Conservation (phyloP, 306 rosid species). For the Erythrophleum fordii region DNA sequence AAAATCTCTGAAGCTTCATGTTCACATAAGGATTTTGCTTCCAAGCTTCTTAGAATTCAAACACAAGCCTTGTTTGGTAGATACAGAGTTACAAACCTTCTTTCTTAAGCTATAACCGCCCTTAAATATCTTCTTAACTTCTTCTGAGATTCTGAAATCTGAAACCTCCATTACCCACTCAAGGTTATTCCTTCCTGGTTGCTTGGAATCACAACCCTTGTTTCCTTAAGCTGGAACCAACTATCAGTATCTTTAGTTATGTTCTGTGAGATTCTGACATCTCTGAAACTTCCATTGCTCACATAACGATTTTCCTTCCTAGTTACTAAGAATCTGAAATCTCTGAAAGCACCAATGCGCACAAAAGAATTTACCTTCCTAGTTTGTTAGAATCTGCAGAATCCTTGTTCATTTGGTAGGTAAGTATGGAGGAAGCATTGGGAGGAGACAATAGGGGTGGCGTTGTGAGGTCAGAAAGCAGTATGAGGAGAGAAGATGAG, state of each 20-base stretch:
- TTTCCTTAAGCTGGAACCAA: not conserved
- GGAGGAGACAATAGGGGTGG: slow-evolving; percentile 32
- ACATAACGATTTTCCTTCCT: not conserved
- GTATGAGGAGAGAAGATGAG: slow-evolving; percentile 40
- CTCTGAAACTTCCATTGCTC: not conserved
- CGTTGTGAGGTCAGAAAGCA: slow-evolving; percentile 33
- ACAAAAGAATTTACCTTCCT: not conserved
- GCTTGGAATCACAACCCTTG: not conserved
- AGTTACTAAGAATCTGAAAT: not conserved
- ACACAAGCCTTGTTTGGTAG: not conserved
- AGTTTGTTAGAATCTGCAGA: not conserved
- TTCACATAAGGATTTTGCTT: not conserved
- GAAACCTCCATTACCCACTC: not conserved
- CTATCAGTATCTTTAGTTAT: not conserved
- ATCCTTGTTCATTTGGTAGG: too few relatives aligned
- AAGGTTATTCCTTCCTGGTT: not conserved
- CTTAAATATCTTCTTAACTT: not conserved
- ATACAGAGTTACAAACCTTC: not conserved
- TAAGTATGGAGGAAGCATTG: slow-evolving; percentile 26
- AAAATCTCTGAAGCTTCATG: not conserved
- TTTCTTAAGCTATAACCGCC: not conserved
- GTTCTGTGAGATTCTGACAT: not conserved
- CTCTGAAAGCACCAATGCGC: not conserved
- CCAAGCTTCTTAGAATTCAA: not conserved
- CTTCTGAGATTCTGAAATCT: not conserved